Conservation (phyloP, 257 asterid genomes). For the Penstemon barbatus region DNA sequence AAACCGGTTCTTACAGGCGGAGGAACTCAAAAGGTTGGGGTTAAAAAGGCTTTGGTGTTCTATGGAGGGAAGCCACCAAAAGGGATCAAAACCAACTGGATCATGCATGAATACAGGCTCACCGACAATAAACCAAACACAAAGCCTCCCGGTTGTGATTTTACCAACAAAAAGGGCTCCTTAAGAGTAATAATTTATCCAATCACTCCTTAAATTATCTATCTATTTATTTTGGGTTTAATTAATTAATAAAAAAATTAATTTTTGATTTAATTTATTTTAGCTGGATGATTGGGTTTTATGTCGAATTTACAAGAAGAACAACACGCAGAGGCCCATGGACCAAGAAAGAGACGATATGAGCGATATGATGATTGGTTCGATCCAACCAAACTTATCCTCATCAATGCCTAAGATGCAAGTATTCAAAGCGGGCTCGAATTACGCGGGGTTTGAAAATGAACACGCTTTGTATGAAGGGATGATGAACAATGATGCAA, state of each 20-base stretch:
- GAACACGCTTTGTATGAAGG: constrained; percentile 50
- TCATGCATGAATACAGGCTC: constrained; percentile 62
- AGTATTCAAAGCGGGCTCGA: constrained; percentile 25
- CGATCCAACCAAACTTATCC: constrained; percentile 26
- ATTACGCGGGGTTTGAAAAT: constrained; percentile 45
- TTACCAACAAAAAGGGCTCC: constrained; percentile 55
- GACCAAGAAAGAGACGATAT: constrained; percentile 63
- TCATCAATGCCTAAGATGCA: constrained; percentile 36
- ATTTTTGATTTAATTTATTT: not conserved
- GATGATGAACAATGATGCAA: constrained; percentile 37
- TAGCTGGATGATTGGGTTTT: constrained; percentile 90
- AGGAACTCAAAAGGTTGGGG: constrained; percentile 58
- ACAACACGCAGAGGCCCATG: constrained; percentile 54
- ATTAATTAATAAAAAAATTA: not conserved
- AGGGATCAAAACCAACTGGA: constrained; percentile 60
- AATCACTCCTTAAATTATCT: not conserved
- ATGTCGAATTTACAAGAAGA: constrained; percentile 74
- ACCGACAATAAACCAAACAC: constrained; percentile 43
- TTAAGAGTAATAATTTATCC: constrained; percentile 48
- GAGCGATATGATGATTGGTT: constrained; percentile 43
- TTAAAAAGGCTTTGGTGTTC: constrained; percentile 55
- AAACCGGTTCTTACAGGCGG: constrained; percentile 58
- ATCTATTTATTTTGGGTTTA: not conserved
- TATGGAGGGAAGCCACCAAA: constrained; percentile 60
- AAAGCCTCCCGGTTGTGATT: constrained; percentile 48